Base-by-base conservation (phyloP, 192 early-diverging fungal species). In the Coemansia sp. region DNA sequence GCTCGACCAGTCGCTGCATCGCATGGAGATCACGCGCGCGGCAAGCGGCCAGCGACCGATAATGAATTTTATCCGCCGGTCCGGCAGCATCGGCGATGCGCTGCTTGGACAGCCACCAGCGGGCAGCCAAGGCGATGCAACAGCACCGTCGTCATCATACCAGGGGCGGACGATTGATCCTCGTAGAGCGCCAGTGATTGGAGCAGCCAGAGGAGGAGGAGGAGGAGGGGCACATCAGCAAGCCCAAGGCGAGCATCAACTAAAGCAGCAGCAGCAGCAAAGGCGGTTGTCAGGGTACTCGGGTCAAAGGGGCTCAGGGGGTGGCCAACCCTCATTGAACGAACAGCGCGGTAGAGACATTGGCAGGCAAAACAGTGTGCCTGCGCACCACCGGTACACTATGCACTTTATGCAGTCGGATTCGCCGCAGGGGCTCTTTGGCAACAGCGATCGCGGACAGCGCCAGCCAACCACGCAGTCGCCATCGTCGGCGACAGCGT, bases 1-100 rank as follows among this genome's bases (percentile, higher is more conserved):
- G 59, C 63, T 81, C 23, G 78, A 81, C 61, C 63, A 72, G 66
- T 73, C 78, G 34, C 46, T 81, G 53, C 73, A 69, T 19, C 53
- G 66, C 17, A 36, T 74, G 23, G 78, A 81, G 71, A 67, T 74
- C 20, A 63, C 76, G 32, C 71, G 76, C 1, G 34, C 67, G 1
- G 66, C 73, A 5, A 52, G 5, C 13, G 78, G 78, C 10, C 73
- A 75, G 69, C 53, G 57, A 53, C 69, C 78, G 6, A 66, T 69
- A 20, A 41, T 81, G 54, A 57, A 38, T 38, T 68, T 72, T 40
- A 23, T 79, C 53, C 63, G 62, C 41, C 53, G 9, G 4, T 43
- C 67, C 0, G 50, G 61, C 34, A 59, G 60, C 20, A 71, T 75
- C 11, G 79, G 79, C 43, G 79, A 75, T 36, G 79, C 69, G 5